Conservation (phyloP, 257 asterid species). For the Solanum piurae region DNA sequence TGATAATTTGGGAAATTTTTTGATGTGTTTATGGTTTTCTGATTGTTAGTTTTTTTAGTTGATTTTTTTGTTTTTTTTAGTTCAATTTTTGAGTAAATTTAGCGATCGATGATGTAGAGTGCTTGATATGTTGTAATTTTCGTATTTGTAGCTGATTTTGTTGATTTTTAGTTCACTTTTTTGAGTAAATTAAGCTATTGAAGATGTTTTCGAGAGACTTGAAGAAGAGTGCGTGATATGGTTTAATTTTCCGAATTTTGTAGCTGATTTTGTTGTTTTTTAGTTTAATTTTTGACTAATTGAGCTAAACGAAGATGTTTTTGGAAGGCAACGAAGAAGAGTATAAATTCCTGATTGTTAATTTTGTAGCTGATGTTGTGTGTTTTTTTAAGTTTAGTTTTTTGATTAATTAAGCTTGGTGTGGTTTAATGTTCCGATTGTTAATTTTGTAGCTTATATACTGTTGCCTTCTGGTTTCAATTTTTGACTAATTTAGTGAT, state of each 20-base stretch:
- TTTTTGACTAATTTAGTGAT: background rate
- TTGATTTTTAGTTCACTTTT: background rate
- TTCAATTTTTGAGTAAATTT: background rate
- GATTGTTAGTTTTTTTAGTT: background rate
- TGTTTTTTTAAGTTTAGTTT: background rate
- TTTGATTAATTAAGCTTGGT: background rate
- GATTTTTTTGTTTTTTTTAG: background rate
- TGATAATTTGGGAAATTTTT: too few relatives aligned
- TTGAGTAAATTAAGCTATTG: background rate
- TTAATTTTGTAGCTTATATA: background rate
- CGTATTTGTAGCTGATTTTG: background rate
- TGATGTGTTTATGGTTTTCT: background rate
- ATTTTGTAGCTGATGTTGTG: background rate
- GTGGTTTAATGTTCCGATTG: background rate
- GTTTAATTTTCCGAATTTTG: background rate
- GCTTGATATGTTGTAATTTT: background rate
- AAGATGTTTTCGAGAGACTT: background rate
- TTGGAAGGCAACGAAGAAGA: background rate
- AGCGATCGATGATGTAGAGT: background rate
- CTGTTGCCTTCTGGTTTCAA: background rate
- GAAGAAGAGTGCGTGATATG: background rate
- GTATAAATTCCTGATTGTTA: background rate
- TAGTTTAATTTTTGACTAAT: background rate
- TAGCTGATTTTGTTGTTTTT: background rate
- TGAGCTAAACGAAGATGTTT: background rate